phyloP scores from a whole-genome alignment of 2,329 filamentous ascomycete genomes.

The Aureobasidium sp. region DNA sequence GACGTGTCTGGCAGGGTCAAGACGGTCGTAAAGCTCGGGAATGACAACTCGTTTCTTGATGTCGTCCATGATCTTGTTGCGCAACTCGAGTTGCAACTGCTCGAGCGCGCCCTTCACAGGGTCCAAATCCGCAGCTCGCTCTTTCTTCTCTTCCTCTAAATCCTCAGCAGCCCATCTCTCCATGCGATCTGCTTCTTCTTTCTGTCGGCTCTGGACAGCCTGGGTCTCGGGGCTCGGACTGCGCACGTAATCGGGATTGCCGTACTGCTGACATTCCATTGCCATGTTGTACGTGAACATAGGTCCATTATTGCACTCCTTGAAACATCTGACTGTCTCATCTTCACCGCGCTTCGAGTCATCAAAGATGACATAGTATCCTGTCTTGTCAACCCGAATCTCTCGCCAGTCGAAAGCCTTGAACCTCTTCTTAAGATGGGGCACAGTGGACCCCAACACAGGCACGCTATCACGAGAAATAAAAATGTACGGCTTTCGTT shows the following conservation, averaged over 20 bases:
- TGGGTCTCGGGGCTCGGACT: conserved; percentile 45
- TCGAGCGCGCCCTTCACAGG: conserved; percentile 79
- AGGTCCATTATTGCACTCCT: conserved; percentile 67
- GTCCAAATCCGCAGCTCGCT: conserved; percentile 79
- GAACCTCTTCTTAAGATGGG: conserved; percentile 82
- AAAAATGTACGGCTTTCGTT: conserved; percentile 80
- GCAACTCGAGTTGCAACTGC: conserved; percentile 69
- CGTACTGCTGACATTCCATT: conserved; percentile 72
- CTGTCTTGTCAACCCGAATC: conserved; percentile 73
- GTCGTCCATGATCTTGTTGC: conserved; percentile 78
- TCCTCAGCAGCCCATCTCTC: conserved; percentile 71
- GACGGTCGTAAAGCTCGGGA: conserved; percentile 68
- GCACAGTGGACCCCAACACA: conserved; percentile 73
- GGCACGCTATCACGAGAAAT: conserved; percentile 82
- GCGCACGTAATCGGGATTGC: conserved; percentile 54
- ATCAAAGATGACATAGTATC: conserved; percentile 88
- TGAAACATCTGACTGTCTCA: conserved; percentile 73
- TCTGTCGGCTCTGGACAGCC: conserved; percentile 42
- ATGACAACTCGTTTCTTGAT: conserved; percentile 81
- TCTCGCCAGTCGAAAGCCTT: conserved; percentile 75
- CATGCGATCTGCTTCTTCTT: conserved; percentile 58
- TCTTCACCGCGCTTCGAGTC: conserved; percentile 66
- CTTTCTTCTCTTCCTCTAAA: conserved; percentile 80
- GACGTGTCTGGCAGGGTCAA: conserved; percentile 73
- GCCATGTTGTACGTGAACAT: conserved; percentile 91